phyloP scores from a whole-genome alignment of 1,284 basidiomycete genomes.

The Ustilago vetiveriae region DNA sequence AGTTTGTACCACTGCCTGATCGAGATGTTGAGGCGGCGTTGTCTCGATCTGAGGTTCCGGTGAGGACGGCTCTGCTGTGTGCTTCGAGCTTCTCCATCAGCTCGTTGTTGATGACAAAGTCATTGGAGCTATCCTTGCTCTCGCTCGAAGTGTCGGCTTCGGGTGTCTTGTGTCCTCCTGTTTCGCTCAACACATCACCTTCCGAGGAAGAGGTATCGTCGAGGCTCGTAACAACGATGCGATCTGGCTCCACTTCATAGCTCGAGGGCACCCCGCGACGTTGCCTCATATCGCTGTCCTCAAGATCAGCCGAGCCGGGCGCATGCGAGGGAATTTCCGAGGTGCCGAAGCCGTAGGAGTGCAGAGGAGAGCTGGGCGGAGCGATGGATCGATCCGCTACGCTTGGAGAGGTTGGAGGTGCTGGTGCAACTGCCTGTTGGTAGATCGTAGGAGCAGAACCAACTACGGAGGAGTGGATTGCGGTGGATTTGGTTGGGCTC shows the following conservation, averaged over 20 bases:
- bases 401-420: slow-evolving; percentile 40
- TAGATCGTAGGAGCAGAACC: slow-evolving; percentile 19
- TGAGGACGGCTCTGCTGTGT: slow-evolving; percentile 41
- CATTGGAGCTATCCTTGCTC: slow-evolving; percentile 14
- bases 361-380: slow-evolving; percentile 16
- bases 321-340: background rate
- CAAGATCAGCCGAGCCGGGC: slow-evolving; percentile 11
- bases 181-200: slow-evolving; percentile 15
- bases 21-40: slow-evolving; percentile 28
- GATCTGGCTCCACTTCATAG: slow-evolving; percentile 47
- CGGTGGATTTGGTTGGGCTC: slow-evolving; percentile 31
- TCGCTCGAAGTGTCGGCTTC: slow-evolving; percentile 33
- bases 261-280: slow-evolving; percentile 27
- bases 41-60: slow-evolving; percentile 46
- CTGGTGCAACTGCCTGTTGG: slow-evolving; percentile 36
- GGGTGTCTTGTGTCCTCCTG: slow-evolving; percentile 16
- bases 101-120: slow-evolving; percentile 53
- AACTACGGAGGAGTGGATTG: slow-evolving; percentile 2
- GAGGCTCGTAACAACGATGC: slow-evolving; percentile 45
- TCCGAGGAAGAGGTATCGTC: slow-evolving; percentile 43
- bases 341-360: slow-evolving; percentile 8
- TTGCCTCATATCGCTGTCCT: slow-evolving; percentile 37
- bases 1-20: background rate
- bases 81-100: slow-evolving; percentile 57
- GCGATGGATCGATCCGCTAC: slow-evolving; percentile 6